These are phyloP conservation scores for Ganoderma meredithae DNA, from an alignment of 1,284 basidiomycete genomes.

Conservation along the genomic window DNA sequence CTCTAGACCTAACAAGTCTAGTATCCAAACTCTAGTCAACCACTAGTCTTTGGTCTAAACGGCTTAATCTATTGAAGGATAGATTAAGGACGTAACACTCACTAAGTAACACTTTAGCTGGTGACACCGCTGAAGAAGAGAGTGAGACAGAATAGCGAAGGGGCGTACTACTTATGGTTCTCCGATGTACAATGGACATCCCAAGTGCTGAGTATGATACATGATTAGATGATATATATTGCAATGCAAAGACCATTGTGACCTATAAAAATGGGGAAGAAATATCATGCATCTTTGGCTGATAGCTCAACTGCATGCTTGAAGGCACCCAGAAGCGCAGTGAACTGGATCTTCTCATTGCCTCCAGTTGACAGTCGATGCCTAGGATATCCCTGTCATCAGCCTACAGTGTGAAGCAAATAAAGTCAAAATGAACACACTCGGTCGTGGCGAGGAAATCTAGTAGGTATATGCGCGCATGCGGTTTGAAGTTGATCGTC, in stretches of 20 bases:
- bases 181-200: too few species aligned
- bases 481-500: constrained; percentile 85
- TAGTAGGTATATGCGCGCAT: constrained; percentile 90
- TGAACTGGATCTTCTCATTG: constrained; percentile 94
- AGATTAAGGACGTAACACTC: too few species aligned
- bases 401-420: neutral
- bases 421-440: constrained; percentile 55
- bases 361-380: constrained; percentile 93
- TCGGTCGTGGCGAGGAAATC: constrained; percentile 92
- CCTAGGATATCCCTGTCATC: constrained; percentile 50
- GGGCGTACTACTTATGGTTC: too few species aligned
- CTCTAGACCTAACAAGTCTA: too few species aligned
- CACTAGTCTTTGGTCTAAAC: too few species aligned
- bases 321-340: constrained; percentile 91
- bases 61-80: too few species aligned
- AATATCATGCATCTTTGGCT: constrained; percentile 42
- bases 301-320: constrained; percentile 90
- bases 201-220: too few species aligned
- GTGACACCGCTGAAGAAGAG: neutral
- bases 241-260: too few species aligned
- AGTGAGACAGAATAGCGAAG: neutral
- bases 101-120: neutral
- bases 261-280: too few species aligned
- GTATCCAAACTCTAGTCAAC: too few species aligned
- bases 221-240: too few species aligned